Evolutionary conservation across 2,329 filamentous ascomycete genomes (phyloP), one percentile per base, ranked within the genome.

Genomic region (Blastomyces emzantsi): DNA sequence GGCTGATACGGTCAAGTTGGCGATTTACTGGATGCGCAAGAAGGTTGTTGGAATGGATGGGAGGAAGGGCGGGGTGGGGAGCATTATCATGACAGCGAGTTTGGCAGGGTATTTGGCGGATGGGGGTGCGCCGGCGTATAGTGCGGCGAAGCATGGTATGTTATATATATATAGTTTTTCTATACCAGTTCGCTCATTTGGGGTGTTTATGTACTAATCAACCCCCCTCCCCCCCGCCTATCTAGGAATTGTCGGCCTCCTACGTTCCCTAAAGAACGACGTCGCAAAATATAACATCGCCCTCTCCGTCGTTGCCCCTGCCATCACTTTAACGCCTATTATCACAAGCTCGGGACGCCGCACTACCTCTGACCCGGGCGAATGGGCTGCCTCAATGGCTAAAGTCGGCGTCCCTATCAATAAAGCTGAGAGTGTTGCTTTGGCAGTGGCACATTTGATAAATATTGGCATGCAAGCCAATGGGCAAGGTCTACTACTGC

Each of bases 241-340:
- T 52, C 22, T 41, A 70, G 74, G 77, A 41, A 72, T 82, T 41
- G 78, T 82, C 1, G 80, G 80, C n/a, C 73, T 81, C 25, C 76
- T 82, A 73, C 76, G 80, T 28, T 77, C 80, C 0, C 70, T 82
- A 30, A 81, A 82, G 70, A 76, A 79, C 45, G 80, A 81, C 67
- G 78, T 76, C 59, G 75, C 76, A 5, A 80, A 76, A 64, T 68
- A 79, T 13, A 71, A 74, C 45, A 80, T 82, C 57, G 73, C 78
- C 0, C 74, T 81, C 36, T 77, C 75, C 0, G 76, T 81, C 6
- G 78, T 82, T 1, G 80, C 79, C 1, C 80, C 80, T 1, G 80
- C 75, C 1, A 81, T 82, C 52, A 81, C 80, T 0, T 70, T 80
- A 13, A 82, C 80, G 2, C 76, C 77, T 2, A 78, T 81, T 59